A percentile compares a stretch with the other conserved stretches of the same genome.
Evolutionary conservation across 208 protist species (phyloP).

Genomic region (Leishmania braziliensis): DNA sequence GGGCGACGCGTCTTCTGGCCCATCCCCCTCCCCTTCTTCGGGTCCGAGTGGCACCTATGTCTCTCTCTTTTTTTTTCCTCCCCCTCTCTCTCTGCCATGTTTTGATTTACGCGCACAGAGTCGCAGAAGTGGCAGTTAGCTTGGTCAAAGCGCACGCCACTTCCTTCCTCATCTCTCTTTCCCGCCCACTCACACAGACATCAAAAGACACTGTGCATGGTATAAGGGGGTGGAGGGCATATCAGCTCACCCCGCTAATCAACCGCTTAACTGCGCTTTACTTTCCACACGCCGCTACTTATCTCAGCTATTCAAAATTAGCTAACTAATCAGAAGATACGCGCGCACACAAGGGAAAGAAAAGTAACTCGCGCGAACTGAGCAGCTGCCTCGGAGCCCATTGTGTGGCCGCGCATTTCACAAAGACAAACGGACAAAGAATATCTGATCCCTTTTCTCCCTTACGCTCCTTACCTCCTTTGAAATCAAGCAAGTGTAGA

Average conservation of each 20-base stretch:
- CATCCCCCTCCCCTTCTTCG: background rate
- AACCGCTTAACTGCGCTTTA: background rate
- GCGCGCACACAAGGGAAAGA: background rate
- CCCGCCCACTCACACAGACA: background rate
- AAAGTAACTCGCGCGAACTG: background rate
- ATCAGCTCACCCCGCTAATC: background rate
- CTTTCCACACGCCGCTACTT: background rate
- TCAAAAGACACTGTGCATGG: background rate
- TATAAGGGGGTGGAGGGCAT: background rate
- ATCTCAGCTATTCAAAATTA: background rate
- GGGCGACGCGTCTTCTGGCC: background rate
- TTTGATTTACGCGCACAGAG: background rate
- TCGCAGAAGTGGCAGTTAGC: background rate
- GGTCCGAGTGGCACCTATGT: background rate
- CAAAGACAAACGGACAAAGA: background rate
- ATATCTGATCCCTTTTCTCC: background rate
- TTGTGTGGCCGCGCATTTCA: background rate
- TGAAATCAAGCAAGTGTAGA: background rate
- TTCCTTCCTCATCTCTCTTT: no score
- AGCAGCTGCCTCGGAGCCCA: background rate
- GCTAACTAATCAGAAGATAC: background rate
- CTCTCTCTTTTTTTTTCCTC: background rate
- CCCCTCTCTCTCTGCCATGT: background rate
- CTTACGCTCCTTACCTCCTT: conserved; percentile 1
- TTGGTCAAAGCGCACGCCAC: background rate